Base-by-base conservation (phyloP, 2,329 filamentous ascomycete genomes). In the Sphaerulina vaccinii region DNA sequence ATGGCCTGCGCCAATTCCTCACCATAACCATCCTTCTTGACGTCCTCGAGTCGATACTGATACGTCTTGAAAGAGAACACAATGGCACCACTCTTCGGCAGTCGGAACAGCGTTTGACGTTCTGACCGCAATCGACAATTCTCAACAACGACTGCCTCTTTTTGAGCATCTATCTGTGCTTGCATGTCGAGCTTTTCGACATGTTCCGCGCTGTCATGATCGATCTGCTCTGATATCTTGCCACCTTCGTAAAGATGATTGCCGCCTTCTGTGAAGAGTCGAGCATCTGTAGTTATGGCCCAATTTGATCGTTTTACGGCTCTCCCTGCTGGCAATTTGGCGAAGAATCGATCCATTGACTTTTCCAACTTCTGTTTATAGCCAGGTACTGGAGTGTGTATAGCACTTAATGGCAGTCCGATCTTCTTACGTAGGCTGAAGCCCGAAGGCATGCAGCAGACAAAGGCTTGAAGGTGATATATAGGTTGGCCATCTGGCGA, bases 11-110 rank as follows among this genome's bases (percentile, higher is more conserved):
- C 79, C 46, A 85, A 62, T 6, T 74, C 75, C 60, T 78, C 75
- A 0, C 76, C 81, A 63, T 64, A 65, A 0, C 81, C 82, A 53
- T 85, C 81, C 3, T 74, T 74, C 61, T 79, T 82, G 39, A 86
- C 68, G 44, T 81, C 72, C 33, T 60, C 59, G 6, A 86, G 64
- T 1, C 75, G 73, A 65, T 85, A 84, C 51, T 75, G 69, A 65
- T 84, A 85, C 13, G 83, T 85, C 66, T 84, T 83, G 65, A 85
- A 81, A 0, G 72, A 75, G 68, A 86, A 86, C 0, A 84, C 74
- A 16, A 85, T 43, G 6, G 80, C 81, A 46, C 72, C 71, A 0
- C 73, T 78, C 41, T 68, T 57, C 3, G 80, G 80, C 21, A 86
- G 64, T 1, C 83, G 74, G 68, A 84, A 81, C 27, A 86, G 65